Base-by-base conservation (phyloP, 164 flowering plant species). In the Liriodendron chinense region DNA sequence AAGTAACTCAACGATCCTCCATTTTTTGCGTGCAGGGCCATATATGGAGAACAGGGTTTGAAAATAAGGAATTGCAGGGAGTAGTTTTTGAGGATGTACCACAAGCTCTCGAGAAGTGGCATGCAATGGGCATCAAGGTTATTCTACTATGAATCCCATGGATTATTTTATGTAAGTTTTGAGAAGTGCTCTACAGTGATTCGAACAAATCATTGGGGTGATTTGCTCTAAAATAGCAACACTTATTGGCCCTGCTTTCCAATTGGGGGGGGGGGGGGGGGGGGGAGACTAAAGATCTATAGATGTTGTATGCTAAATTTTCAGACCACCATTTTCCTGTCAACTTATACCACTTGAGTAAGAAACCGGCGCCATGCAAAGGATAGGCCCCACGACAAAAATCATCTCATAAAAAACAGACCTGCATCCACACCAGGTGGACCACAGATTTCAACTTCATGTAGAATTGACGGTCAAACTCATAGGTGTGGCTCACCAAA, bases 11-110 rank as follows among this genome's bases (percentile, higher is more conserved):
- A 53, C 13, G 9, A 53, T 53, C 18, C 59, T 28, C n/a, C 13
- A 28, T 24, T 67, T 4, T 64, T 0, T 28, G 47, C 2, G 43
- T 78, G 77, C 85, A 96, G 99, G 98, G 99, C 78, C 99, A 92
- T 81, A 89, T 96, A 80, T 96, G 99, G 99, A 80, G 88, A 77
- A 94, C 99, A 66, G 99, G 99, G 43, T 96, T 83, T 76, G 81
- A 86, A 85, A 88, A 75, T 24, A 88, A 87, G 70, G 97, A 94
- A 84, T 63, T 96, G 80, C 78, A 91, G 76, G 93, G 88, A 70
- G 87, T 86, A 22, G 91, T 96, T 74, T 96, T 81, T 82, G 97
- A 90, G 71, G 99, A 96, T 83, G 98, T 96, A 22, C 97, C 96
- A 24, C 87, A 83, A 82, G 97, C 98, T 76, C 87, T 96, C 22